Conservation (phyloP, 2,329 filamentous ascomycete species). For the Ophiostoma montium region DNA sequence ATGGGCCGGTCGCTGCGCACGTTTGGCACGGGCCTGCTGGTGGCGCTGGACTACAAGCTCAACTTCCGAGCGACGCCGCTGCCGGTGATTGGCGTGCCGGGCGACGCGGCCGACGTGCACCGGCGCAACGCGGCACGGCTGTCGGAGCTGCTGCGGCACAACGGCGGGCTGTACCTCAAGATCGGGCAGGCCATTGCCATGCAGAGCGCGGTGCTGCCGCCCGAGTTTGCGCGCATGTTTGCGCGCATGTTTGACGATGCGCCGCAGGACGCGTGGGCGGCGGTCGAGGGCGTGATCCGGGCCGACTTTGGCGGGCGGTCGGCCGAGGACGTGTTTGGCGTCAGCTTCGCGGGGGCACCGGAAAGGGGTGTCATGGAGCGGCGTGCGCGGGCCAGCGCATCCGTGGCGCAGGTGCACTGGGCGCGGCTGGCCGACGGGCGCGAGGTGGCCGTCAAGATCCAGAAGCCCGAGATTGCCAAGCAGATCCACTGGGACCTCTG, state of each 20-base stretch:
- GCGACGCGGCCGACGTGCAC: conserved; percentile 66
- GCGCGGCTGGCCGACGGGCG: conserved; percentile 71
- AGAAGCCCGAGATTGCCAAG: conserved; percentile 84
- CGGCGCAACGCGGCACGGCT: conserved; percentile 69
- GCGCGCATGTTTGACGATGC: conserved; percentile 95
- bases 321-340: conserved; percentile 82
- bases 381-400: conserved; percentile 59
- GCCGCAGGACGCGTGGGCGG: conserved; percentile 78
- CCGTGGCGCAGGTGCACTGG: conserved; percentile 96
- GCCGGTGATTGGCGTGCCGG: conserved; percentile 25
- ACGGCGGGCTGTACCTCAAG: conserved; percentile 92
- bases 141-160: conserved; percentile 65
- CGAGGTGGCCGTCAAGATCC: conserved; percentile 90
- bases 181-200: conserved; percentile 97
- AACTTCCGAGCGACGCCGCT: conserved; percentile 78
- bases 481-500: conserved; percentile 93
- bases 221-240: conserved; percentile 95
- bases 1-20: conserved; percentile 68
- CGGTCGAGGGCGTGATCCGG: conserved; percentile 70
- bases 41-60: conserved; percentile 88
- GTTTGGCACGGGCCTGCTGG: conserved; percentile 63
- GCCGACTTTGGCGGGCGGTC: conserved; percentile 78
- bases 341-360: conserved; percentile 56
- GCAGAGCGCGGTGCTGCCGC: conserved; percentile 87
- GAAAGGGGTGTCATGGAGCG: conserved; percentile 48